Evolutionary conservation across 1,284 basidiomycete species (phyloP).

Genomic region (Abortiporus biennis): DNA sequence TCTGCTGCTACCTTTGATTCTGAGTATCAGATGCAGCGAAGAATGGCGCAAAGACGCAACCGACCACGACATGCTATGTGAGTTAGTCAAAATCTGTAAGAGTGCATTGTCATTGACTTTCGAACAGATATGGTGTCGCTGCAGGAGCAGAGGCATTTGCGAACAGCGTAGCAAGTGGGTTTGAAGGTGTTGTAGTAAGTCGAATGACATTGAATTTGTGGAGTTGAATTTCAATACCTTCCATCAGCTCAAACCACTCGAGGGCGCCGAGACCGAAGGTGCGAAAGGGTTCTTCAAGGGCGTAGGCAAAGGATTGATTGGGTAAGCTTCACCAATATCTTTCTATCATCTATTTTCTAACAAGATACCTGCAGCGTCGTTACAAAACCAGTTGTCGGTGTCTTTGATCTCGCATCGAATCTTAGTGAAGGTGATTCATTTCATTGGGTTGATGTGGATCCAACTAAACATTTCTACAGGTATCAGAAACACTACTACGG

Average conservation of each 20-base stretch:
- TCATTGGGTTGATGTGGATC: neutral
- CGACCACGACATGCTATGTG: constrained; percentile 94
- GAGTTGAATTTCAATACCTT: neutral
- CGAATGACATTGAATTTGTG: neutral
- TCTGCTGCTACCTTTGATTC: constrained; percentile 96
- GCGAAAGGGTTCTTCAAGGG: constrained; percentile 98
- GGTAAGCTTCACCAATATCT: constrained; percentile 42
- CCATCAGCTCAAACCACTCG: constrained; percentile 85
- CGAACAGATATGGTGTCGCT: constrained; percentile 82
- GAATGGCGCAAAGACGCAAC: constrained; percentile 89
- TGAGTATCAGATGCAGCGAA: constrained; percentile 88
- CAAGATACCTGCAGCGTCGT: constrained; percentile 52
- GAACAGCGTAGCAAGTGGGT: constrained; percentile 89
- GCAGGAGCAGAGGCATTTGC: constrained; percentile 94
- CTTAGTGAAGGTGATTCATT: constrained; percentile 76
- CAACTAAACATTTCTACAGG: constrained; percentile 35
- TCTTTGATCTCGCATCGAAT: constrained; percentile 95
- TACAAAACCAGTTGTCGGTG: constrained; percentile 95
- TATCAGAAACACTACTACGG: constrained; percentile 96
- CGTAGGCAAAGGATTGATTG: constrained; percentile 93
- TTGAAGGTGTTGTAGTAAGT: constrained; percentile 91
- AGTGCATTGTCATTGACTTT: constrained; percentile 10
- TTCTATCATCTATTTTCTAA: constrained; percentile 1
- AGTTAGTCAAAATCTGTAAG: constrained; percentile 17
- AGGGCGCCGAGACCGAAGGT: constrained; percentile 93